Conservation (phyloP, 495 filamentous ascomycete species). For the Aspergillus carlsbadensis region DNA sequence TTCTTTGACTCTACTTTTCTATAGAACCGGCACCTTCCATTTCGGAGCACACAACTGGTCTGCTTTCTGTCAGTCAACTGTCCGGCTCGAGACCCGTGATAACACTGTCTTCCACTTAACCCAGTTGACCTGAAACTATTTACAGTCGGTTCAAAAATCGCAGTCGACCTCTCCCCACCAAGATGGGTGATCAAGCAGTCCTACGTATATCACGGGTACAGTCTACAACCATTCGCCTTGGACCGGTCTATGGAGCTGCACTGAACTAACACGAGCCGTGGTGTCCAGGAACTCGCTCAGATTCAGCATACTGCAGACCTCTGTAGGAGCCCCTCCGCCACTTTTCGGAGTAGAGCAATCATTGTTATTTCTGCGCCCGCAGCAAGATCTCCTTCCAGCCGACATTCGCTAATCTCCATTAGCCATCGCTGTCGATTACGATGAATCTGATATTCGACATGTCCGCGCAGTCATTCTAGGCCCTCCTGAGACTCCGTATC, state of each 20-base stretch:
- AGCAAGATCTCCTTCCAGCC: not conserved
- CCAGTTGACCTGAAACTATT: no score
- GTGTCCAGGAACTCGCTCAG: constrained; percentile 72
- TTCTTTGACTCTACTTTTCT: no score
- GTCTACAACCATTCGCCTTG: constrained; percentile 15
- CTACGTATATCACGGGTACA: constrained; percentile 79
- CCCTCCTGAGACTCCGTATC: constrained; percentile 92
- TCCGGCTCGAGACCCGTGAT: no score
- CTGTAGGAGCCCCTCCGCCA: constrained; percentile 54
- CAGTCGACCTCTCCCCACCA: not conserved
- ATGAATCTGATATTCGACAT: constrained; percentile 83
- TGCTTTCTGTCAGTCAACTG: no score
- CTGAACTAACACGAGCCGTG: constrained; percentile 15
- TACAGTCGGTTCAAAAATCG: no score
- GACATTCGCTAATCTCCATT: not conserved
- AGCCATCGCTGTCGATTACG: constrained; percentile 84
- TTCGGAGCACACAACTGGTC: no score
- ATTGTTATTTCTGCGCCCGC: not conserved
- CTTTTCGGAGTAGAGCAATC: not conserved
- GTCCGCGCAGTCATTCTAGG: constrained; percentile 89
- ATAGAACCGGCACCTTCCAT: no score
- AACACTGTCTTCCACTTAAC: no score
- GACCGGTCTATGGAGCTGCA: constrained; percentile 30
- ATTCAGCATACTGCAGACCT: constrained; percentile 78
- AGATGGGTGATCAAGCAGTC: constrained; percentile 80